Evolutionary conservation across 441 rosid species (phyloP).

Genomic region (Mallotus repandus): DNA sequence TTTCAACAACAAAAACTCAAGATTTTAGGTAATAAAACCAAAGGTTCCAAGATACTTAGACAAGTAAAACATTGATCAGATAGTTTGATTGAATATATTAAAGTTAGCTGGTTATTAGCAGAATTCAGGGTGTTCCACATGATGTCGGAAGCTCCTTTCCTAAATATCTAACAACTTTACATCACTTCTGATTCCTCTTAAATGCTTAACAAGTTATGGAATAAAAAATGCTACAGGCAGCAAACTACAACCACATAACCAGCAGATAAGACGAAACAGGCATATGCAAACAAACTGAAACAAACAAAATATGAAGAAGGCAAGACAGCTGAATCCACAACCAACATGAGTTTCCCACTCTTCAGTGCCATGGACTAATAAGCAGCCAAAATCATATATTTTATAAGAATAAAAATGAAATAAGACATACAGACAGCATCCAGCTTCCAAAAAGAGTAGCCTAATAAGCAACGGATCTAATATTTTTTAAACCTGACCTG

Average conservation of each 20-base stretch:
- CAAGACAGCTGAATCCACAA: background rate
- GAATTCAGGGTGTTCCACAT: background rate
- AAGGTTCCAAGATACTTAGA: no score
- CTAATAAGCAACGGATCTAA: background rate
- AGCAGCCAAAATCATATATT: background rate
- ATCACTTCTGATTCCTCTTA: background rate
- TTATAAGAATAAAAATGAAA: no score
- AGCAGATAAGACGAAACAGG: background rate
- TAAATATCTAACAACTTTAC: background rate
- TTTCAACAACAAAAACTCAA: no score
- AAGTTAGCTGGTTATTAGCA: no score
- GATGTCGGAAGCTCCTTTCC: no score
- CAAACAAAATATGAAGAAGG: background rate
- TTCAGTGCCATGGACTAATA: background rate
- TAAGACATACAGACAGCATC: background rate
- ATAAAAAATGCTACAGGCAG: background rate
- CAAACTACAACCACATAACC: background rate
- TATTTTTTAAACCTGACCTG: constrained; percentile 52
- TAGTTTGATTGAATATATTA: no score
- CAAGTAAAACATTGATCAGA: no score
- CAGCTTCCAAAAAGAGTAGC: constrained; percentile 8
- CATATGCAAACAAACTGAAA: background rate
- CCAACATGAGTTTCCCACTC: background rate
- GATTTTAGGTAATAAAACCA: no score
- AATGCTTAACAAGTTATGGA: background rate